A percentile compares a stretch with the other conserved stretches of the same genome.
Evolutionary conservation across 2,329 filamentous ascomycete species (phyloP).

Genomic region (Colletotrichum tropicale): DNA sequence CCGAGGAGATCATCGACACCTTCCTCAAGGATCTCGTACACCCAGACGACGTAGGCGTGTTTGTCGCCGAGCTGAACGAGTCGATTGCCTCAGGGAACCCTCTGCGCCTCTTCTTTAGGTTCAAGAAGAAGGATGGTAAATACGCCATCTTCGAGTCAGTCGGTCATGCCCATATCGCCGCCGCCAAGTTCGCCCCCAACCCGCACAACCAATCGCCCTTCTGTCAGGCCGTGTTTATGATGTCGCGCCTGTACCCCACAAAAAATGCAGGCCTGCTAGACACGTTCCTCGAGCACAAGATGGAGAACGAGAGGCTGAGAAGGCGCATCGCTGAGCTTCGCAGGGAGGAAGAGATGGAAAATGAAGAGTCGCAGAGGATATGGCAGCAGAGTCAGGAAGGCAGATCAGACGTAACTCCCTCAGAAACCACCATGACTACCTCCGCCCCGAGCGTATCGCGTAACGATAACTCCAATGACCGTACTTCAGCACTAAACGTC

Average conservation of each 20-base stretch:
- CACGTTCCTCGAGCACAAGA: slow-evolving; percentile 95
- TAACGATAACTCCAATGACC: slow-evolving; percentile 69
- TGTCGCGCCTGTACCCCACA: slow-evolving; percentile 87
- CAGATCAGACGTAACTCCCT: slow-evolving; percentile 57
- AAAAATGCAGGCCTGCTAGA: slow-evolving; percentile 86
- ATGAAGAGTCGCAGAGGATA: slow-evolving; percentile 67
- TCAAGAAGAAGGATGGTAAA: slow-evolving; percentile 74
- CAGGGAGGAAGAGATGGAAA: slow-evolving; percentile 83
- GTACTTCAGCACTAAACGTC: slow-evolving; percentile 62
- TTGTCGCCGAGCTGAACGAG: slow-evolving; percentile 87
- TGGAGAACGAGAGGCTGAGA: slow-evolving; percentile 88
- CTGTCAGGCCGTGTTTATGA: slow-evolving; percentile 92
- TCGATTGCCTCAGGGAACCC: slow-evolving; percentile 81
- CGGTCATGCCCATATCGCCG: slow-evolving; percentile 87
- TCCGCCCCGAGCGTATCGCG: slow-evolving; percentile 28
- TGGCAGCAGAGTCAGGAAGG: slow-evolving; percentile 64
- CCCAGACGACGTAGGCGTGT: slow-evolving; percentile 81
- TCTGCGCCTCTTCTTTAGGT: slow-evolving; percentile 85
- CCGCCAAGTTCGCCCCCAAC: slow-evolving; percentile 66
- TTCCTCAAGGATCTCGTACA: slow-evolving; percentile 86
- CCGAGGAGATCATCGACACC: slow-evolving; percentile 72
- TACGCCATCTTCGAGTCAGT: slow-evolving; percentile 89
- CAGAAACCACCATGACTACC: slow-evolving; percentile 47
- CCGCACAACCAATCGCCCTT: slow-evolving; percentile 69
- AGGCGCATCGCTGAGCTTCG: slow-evolving; percentile 86